Conservation (phyloP, 2,329 filamentous ascomycete species). For the Colletotrichum euphorbiae region DNA sequence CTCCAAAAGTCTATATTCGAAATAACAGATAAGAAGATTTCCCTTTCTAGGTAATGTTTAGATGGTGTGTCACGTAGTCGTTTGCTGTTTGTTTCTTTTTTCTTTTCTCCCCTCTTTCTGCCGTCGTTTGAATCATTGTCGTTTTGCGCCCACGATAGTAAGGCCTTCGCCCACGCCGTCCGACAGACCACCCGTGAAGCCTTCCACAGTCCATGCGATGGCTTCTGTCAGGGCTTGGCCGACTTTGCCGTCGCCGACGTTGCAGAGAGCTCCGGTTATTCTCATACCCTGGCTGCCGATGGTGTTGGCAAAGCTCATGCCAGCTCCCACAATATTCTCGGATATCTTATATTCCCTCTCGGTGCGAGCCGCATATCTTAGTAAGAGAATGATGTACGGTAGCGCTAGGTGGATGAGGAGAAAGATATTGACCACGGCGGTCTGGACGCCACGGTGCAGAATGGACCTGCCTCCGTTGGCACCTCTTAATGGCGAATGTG, state of each 20-base stretch:
- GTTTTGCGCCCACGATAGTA: slow-evolving; percentile 31
- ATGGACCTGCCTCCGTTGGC: slow-evolving; percentile 53
- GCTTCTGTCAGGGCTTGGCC: slow-evolving; percentile 68
- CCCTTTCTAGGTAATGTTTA: neutral
- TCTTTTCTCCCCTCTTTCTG: neutral
- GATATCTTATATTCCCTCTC: slow-evolving; percentile 76
- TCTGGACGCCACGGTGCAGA: slow-evolving; percentile 69
- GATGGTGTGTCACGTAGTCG: neutral
- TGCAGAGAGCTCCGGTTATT: slow-evolving; percentile 66
- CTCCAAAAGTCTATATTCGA: slow-evolving; percentile 29
- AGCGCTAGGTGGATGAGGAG: slow-evolving; percentile 69
- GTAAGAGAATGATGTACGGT: slow-evolving; percentile 68
- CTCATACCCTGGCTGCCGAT: slow-evolving; percentile 64
- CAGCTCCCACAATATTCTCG: slow-evolving; percentile 64
- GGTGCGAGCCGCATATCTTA: slow-evolving; percentile 67
- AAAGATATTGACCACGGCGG: slow-evolving; percentile 68
- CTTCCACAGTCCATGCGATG: slow-evolving; percentile 71
- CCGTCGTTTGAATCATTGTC: slow-evolving; percentile 22
- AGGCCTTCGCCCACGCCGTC: slow-evolving; percentile 66
- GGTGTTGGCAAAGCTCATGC: slow-evolving; percentile 64
- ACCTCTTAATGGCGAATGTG: slow-evolving; percentile 44
- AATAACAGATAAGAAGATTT: neutral
- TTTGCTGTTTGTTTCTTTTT: neutral
- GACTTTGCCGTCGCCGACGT: slow-evolving; percentile 73
- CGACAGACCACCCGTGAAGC: slow-evolving; percentile 73